Conservation (phyloP, 1,139 yeast genomes). For the Blastobotrys apis region DNA sequence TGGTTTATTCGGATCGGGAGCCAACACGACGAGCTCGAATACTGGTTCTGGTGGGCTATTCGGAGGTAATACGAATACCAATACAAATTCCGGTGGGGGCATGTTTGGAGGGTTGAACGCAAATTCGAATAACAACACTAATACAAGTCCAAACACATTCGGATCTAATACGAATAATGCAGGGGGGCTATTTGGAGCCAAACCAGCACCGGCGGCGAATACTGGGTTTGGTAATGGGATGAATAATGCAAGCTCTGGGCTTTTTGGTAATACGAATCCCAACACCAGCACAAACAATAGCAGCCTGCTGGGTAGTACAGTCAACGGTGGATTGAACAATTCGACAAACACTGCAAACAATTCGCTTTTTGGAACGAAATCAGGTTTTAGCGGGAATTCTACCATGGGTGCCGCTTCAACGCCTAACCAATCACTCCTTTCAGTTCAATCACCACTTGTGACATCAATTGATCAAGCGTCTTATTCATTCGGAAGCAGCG, state of each 20-base stretch:
- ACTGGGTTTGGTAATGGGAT: not conserved
- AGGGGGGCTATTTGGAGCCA: constrained; percentile 19
- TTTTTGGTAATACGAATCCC: constrained; percentile 17
- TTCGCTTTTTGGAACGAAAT: not conserved
- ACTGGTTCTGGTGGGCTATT: not conserved
- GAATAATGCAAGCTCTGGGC: constrained; percentile 12
- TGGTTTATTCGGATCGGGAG: not conserved
- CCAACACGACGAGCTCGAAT: not conserved
- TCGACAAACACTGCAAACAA: constrained; percentile 6
- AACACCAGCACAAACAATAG: constrained; percentile 8
- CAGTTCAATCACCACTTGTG: constrained; percentile 16
- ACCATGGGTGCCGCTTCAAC: constrained; percentile 12
- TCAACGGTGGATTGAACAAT: too few relatives aligned
- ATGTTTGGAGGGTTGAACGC: constrained; percentile 6
- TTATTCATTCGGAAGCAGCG: constrained; percentile 48
- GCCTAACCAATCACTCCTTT: constrained; percentile 15
- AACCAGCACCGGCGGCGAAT: too few relatives aligned
- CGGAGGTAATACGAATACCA: constrained; percentile 4
- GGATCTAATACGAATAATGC: constrained; percentile 7
- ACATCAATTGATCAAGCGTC: constrained; percentile 59
- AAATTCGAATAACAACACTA: constrained; percentile 1
- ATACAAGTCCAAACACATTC: not conserved
- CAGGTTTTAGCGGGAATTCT: constrained; percentile 19
- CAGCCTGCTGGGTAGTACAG: too few relatives aligned
- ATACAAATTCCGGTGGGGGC: constrained; percentile 7